Conservation (phyloP, 1,284 basidiomycete genomes). For the Rhodotorula mucilaginosa region DNA sequence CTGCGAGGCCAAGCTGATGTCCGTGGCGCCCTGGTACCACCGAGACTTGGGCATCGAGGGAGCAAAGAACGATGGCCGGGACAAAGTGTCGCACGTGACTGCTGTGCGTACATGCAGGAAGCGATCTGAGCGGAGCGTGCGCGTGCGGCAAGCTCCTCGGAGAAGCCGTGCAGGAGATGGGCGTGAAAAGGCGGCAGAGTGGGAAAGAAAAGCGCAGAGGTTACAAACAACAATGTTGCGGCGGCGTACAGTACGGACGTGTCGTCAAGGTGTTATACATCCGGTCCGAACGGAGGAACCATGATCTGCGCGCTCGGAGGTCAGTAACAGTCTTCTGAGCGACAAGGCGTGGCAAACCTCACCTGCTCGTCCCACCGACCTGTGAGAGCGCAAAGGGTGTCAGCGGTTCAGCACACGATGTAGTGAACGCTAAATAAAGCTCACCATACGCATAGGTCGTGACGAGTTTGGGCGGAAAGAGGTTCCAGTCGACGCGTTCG, state of each 20-base stretch:
- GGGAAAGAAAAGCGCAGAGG: background rate
- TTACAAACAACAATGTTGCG: background rate
- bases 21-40: background rate
- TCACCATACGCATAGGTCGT: slow-evolving; percentile 30
- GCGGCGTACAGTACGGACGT: no score
- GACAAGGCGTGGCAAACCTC: background rate
- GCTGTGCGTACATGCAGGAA: no score
- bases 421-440: background rate
- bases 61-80: no score
- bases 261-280: no score
- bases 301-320: slow-evolving; percentile 9
- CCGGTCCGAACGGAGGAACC: slow-evolving; percentile 19
- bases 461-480: slow-evolving; percentile 26
- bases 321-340: background rate
- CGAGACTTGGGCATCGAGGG: background rate
- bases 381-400: background rate
- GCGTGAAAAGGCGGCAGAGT: background rate
- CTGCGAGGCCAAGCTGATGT: background rate
- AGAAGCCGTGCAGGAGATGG: background rate
- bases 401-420: background rate
- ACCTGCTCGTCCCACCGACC: slow-evolving; percentile 4
- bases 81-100: no score
- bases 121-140: background rate
- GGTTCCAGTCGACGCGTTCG: slow-evolving; percentile 29
- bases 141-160: background rate